Evolutionary conservation across 768 basidiomycete genomes (phyloP), one percentile per base, ranked within the genome.

Genomic region (Cubamyces sp.): DNA sequence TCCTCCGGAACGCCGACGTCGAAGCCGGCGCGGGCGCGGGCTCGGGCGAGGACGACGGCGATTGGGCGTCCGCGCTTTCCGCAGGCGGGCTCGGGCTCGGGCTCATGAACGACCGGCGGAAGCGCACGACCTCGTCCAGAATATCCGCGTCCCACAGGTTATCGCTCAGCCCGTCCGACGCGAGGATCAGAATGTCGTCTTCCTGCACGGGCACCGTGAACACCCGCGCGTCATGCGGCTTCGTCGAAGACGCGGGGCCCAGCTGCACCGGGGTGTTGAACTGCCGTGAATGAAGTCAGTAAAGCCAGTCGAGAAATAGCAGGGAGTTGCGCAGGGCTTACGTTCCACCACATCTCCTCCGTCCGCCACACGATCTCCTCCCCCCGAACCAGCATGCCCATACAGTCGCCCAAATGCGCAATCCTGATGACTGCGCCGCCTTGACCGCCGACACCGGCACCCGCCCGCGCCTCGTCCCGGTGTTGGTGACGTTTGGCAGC

Each of bases 311-410:
- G 11, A n/a, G 23, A 47, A 54, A 40, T 41, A 54, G 39, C 18
- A 18, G 41, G 58, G 19, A n/a, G 39, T n/a, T n/a, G 23, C 3
- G 21, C 23, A 43, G 21, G 30, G 79, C 85, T 72, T 69, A 86
- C 86, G 15, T 81, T 83, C 84, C 93, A 94, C 86, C 94, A 95
- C 92, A 96, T 96, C 74, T 97, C 96, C 45, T 91, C 85, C 51
- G 87, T 91, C 34, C 94, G 82, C 87, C 94, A 97, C 1, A 87
- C 84, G 46, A 97, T 86, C 56, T 85, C 79, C 47, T 90, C 84
- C 6, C 83, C 87, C 2, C 95, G 85, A 19, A 98, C 86, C 21
- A 97, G 81, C 82, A 92, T 89, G 23, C 88, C 87, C 84, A 90
- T 90, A 71, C 93, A 93, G 69, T 96, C 93, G 9, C 94, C 93